These are phyloP conservation scores for Thermoascus crustaceus DNA, from an alignment of 2,329 filamentous ascomycete species.

Conservation along the genomic window DNA sequence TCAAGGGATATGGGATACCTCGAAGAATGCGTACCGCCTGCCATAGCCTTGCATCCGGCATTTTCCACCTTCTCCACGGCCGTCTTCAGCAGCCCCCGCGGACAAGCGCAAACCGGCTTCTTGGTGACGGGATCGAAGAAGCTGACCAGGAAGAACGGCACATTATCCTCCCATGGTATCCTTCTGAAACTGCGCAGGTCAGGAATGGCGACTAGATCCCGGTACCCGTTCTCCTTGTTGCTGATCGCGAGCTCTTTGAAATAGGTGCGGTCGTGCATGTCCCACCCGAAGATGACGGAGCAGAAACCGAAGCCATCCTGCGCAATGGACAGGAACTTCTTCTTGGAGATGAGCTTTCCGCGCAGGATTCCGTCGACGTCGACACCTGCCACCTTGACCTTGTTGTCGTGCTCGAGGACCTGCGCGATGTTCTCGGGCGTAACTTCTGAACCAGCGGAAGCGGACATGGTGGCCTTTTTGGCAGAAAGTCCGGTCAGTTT, in stretches of 20 bases:
- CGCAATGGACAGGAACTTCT: slow-evolving; percentile 82
- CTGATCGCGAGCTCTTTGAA: slow-evolving; percentile 76
- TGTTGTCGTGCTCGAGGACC: slow-evolving; percentile 61
- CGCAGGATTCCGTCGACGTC: slow-evolving; percentile 82
- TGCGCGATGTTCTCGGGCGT: slow-evolving; percentile 58
- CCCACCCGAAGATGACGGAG: slow-evolving; percentile 91
- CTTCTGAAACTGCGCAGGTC: slow-evolving; percentile 70
- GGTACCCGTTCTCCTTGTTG: slow-evolving; percentile 85
- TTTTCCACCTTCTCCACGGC: slow-evolving; percentile 59
- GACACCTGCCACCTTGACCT: slow-evolving; percentile 79
- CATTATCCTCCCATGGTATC: slow-evolving; percentile 83
- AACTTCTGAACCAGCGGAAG: slow-evolving; percentile 10
- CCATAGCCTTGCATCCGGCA: slow-evolving; percentile 73
- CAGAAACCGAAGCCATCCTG: slow-evolving; percentile 82
- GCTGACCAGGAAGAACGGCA: slow-evolving; percentile 76
- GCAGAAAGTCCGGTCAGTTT: too few species aligned
- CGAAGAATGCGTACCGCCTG: slow-evolving; percentile 59
- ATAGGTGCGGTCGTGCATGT: slow-evolving; percentile 93
- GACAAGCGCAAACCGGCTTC: slow-evolving; percentile 66
- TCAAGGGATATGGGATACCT: neutral
- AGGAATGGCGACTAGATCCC: slow-evolving; percentile 73
- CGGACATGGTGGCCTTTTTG: slow-evolving; percentile 2
- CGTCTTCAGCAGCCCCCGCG: slow-evolving; percentile 64
- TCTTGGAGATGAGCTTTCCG: slow-evolving; percentile 85
- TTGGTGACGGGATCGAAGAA: slow-evolving; percentile 75